Conservation (phyloP, 2,329 filamentous ascomycete genomes). For the Cytospora schulzeri region DNA sequence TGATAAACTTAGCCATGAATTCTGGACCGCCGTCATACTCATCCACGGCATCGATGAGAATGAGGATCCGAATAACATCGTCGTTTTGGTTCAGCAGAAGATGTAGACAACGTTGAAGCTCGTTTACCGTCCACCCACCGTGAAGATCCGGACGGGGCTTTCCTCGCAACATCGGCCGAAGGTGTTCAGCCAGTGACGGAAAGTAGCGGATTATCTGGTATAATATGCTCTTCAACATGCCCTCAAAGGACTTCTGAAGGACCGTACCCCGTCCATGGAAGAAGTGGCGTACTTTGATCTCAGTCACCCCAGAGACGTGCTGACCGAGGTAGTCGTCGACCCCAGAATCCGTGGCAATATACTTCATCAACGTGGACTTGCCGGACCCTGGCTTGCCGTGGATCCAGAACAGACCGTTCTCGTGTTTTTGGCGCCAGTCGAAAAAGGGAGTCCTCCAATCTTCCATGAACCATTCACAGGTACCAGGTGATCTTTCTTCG, state of each 20-base stretch:
- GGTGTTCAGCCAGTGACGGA: neutral
- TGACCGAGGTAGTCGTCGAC: neutral
- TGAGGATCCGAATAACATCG: neutral
- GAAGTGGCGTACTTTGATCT: constrained; percentile 1
- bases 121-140: neutral
- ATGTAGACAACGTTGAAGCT: neutral
- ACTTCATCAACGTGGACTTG: constrained; percentile 15
- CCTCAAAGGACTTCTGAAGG: constrained; percentile 19
- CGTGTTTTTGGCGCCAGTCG: neutral
- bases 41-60: constrained; percentile 11
- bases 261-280: constrained; percentile 1
- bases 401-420: constrained; percentile 7
- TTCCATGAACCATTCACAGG: constrained; percentile 6
- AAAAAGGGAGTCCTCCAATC: neutral
- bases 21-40: constrained; percentile 5
- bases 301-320: neutral
- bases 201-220: neutral
- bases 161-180: neutral
- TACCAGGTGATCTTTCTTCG: neutral
- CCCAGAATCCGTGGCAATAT: neutral
- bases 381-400: constrained; percentile 6
- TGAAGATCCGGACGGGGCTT: neutral
- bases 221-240: constrained; percentile 8
- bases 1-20: constrained; percentile 1
- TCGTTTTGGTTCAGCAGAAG: neutral